These are phyloP conservation scores for Cyphellophora europaea DNA, from an alignment of 2,329 filamentous ascomycete species.

Conservation along the genomic window DNA sequence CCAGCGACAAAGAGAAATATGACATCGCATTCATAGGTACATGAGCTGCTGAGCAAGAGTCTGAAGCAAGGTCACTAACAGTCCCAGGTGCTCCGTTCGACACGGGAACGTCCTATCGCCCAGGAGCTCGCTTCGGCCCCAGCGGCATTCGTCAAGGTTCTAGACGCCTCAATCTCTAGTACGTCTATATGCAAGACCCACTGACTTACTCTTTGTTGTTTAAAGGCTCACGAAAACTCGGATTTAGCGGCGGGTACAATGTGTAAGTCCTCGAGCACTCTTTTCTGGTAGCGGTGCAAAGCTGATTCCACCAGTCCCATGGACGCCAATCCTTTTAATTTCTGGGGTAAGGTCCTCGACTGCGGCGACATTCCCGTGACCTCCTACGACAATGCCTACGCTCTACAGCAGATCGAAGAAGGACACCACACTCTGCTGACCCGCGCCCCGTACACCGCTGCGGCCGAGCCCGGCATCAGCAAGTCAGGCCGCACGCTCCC, in stretches of 20 bases:
- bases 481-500: slow-evolving; percentile 68
- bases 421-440: slow-evolving; percentile 69
- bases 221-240: slow-evolving; percentile 37
- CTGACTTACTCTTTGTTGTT: slow-evolving; percentile 4
- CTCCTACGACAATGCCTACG: slow-evolving; percentile 77
- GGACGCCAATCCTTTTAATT: slow-evolving; percentile 69
- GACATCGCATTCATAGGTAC: slow-evolving; percentile 78
- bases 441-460: slow-evolving; percentile 59
- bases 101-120: slow-evolving; percentile 75
- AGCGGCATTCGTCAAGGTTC: slow-evolving; percentile 81
- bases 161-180: slow-evolving; percentile 79
- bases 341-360: slow-evolving; percentile 70
- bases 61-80: background rate
- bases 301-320: slow-evolving; percentile 39
- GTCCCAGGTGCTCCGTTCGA: slow-evolving; percentile 68
- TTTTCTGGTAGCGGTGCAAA: background rate
- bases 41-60: background rate
- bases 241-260: slow-evolving; percentile 72
- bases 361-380: slow-evolving; percentile 81
- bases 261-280: slow-evolving; percentile 32
- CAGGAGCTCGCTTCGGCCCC: slow-evolving; percentile 74
- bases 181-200: slow-evolving; percentile 25
- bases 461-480: slow-evolving; percentile 57
- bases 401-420: slow-evolving; percentile 75
- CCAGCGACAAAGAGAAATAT: slow-evolving; percentile 60